Conservation (phyloP, 2,329 filamentous ascomycete genomes). For the Colletotrichum tropicale region DNA sequence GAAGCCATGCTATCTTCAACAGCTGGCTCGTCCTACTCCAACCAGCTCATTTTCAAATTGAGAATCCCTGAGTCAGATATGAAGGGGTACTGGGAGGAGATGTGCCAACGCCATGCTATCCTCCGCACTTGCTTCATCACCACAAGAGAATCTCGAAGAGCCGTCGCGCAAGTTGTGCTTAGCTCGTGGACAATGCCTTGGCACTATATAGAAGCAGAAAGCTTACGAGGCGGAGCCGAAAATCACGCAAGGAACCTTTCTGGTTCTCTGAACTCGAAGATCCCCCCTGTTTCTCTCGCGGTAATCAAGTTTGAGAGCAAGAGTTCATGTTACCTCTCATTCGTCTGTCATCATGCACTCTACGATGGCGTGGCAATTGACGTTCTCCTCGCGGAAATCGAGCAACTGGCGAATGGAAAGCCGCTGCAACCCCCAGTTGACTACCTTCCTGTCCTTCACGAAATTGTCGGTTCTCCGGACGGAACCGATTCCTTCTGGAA, state of each 20-base stretch:
- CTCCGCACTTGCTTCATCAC: slow-evolving; percentile 77
- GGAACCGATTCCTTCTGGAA: slow-evolving; percentile 71
- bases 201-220: slow-evolving; percentile 35
- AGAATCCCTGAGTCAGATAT: slow-evolving; percentile 54
- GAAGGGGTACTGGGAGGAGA: slow-evolving; percentile 62
- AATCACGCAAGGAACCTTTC: slow-evolving; percentile 44
- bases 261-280: slow-evolving; percentile 45
- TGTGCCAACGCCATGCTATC: slow-evolving; percentile 74
- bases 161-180: slow-evolving; percentile 77
- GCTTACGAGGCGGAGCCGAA: slow-evolving; percentile 39
- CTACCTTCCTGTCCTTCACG: slow-evolving; percentile 68
- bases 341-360: slow-evolving; percentile 76
- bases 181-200: slow-evolving; percentile 46
- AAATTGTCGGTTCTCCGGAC: slow-evolving; percentile 54
- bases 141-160: slow-evolving; percentile 62
- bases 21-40: slow-evolving; percentile 67
- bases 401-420: slow-evolving; percentile 56
- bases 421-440: slow-evolving; percentile 53
- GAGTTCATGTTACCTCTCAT: slow-evolving; percentile 49
- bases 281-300: slow-evolving; percentile 50
- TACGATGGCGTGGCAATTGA: slow-evolving; percentile 85
- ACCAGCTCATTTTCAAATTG: slow-evolving; percentile 71
- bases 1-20: slow-evolving; percentile 80
- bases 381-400: slow-evolving; percentile 72
- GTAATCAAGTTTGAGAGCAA: slow-evolving; percentile 36